A percentile compares a stretch with the other conserved stretches of the same genome.
Conservation (phyloP, 163 green algal species). For the Scenedesmus sp. region DNA sequence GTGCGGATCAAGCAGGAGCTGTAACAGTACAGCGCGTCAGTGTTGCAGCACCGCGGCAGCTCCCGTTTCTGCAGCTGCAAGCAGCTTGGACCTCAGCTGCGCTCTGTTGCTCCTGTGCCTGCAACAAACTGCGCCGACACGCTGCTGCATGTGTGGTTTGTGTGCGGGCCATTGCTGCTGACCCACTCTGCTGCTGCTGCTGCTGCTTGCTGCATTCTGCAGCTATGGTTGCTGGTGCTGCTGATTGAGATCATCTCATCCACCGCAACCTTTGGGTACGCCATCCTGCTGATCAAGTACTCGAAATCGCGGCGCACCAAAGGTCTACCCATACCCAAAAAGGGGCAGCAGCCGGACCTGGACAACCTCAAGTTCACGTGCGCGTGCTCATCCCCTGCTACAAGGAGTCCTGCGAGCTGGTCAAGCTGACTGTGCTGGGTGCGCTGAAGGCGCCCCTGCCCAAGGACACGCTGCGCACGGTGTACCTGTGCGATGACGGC, state of each 20-base stretch:
- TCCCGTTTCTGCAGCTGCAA: neutral
- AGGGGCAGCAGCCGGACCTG: slow-evolving; percentile 57
- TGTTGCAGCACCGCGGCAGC: neutral
- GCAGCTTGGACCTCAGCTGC: no score
- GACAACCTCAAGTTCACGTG: slow-evolving; percentile 63
- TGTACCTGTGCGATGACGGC: slow-evolving; percentile 89
- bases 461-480: slow-evolving; percentile 50
- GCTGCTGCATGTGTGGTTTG: neutral
- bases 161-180: no score
- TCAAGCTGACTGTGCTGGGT: slow-evolving; percentile 78
- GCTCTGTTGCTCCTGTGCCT: no score
- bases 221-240: slow-evolving; percentile 81
- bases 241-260: slow-evolving; percentile 80
- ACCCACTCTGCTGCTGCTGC: neutral
- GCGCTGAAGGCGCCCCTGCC: slow-evolving; percentile 78
- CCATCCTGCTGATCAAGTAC: slow-evolving; percentile 65
- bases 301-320: slow-evolving; percentile 54
- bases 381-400: slow-evolving; percentile 88
- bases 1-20: no score
- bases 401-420: slow-evolving; percentile 84
- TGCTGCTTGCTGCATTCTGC: neutral
- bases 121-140: no score
- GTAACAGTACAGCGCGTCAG: no score
- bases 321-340: slow-evolving; percentile 58
- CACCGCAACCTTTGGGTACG: slow-evolving; percentile 80